A percentile compares a stretch with the other conserved stretches of the same genome.
Evolutionary conservation across 495 filamentous ascomycete genomes (phyloP).

Genomic region (Haplographium delicatum): DNA sequence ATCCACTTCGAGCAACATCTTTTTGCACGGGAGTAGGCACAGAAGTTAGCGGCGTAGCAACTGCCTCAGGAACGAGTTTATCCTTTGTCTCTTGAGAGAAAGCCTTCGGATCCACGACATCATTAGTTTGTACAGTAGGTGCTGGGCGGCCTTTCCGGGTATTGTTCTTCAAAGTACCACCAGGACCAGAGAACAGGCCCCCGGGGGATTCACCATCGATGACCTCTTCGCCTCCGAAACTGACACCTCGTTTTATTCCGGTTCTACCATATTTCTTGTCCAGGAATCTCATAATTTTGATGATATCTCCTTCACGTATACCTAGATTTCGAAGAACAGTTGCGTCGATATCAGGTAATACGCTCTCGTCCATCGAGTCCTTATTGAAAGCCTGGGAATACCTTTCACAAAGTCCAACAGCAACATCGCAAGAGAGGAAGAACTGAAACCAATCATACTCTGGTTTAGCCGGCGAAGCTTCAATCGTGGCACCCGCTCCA

Average conservation of each 20-base stretch:
- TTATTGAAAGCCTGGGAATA: constrained; percentile 83
- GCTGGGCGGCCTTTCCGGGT: constrained; percentile 89
- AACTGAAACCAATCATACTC: constrained; percentile 99
- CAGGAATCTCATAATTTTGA: constrained; percentile 86
- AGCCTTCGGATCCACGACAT: constrained; percentile 80
- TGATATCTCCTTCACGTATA: constrained; percentile 90
- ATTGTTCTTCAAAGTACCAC: constrained; percentile 84
- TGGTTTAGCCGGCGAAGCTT: constrained; percentile 47
- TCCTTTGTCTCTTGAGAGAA: constrained; percentile 57
- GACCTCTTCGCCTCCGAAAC: constrained; percentile 53
- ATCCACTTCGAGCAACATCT: constrained; percentile 56
- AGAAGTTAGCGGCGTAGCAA: constrained; percentile 37
- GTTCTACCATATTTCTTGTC: constrained; percentile 73
- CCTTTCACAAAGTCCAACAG: constrained; percentile 84
- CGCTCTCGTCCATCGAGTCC: constrained; percentile 93
- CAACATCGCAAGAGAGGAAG: constrained; percentile 87
- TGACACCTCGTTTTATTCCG: constrained; percentile 52
- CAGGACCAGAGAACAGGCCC: constrained; percentile 87
- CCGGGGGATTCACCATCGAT: constrained; percentile 51
- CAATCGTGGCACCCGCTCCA: constrained; percentile 42
- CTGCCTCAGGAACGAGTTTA: constrained; percentile 40
- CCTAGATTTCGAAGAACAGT: constrained; percentile 79
- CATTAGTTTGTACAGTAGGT: constrained; percentile 75
- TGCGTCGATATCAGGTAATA: constrained; percentile 80
- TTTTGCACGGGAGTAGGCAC: constrained; percentile 35